Percentiles rank a stretch among this genome's conserved stretches.
These are phyloP conservation scores for Tagetes patula DNA, from an alignment of 129 eudicot species.

Conservation along the genomic window DNA sequence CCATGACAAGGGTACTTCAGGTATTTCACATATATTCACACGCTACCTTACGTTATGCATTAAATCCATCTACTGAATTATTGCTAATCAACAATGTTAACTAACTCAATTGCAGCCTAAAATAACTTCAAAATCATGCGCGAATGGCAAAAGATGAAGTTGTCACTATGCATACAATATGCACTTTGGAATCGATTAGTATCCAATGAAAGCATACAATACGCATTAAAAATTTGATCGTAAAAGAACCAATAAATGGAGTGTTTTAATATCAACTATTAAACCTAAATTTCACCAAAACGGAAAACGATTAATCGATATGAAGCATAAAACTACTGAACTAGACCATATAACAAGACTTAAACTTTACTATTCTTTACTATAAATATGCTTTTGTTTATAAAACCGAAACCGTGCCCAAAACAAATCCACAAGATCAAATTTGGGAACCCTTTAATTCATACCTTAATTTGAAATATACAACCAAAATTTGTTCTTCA, in stretches of 20 bases:
- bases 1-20: conserved; percentile 20
- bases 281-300: conserved; percentile 5
- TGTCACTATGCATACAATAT: background rate
- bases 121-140: background rate
- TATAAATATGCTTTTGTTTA: too few species aligned
- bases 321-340: too few species aligned
- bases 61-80: background rate
- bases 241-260: conserved; percentile 2
- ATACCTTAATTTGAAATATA: background rate
- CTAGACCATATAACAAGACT: too few species aligned
- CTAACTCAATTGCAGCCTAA: background rate
- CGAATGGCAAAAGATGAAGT: background rate
- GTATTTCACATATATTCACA: conserved; percentile 14
- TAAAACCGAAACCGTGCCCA: too few species aligned
- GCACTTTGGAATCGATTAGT: background rate
- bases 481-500: background rate
- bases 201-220: background rate
- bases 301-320: background rate
- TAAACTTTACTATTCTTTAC: too few species aligned
- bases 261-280: background rate
- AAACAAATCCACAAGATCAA: too few species aligned
- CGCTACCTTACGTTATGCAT: background rate
- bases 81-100: too few species aligned
- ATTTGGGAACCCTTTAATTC: background rate
- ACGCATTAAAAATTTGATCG: background rate